A percentile compares a stretch with the other conserved stretches of the same genome.
phyloP scores from a whole-genome alignment of 2,329 filamentous ascomycete genomes.

The Nakataea oryzae region DNA sequence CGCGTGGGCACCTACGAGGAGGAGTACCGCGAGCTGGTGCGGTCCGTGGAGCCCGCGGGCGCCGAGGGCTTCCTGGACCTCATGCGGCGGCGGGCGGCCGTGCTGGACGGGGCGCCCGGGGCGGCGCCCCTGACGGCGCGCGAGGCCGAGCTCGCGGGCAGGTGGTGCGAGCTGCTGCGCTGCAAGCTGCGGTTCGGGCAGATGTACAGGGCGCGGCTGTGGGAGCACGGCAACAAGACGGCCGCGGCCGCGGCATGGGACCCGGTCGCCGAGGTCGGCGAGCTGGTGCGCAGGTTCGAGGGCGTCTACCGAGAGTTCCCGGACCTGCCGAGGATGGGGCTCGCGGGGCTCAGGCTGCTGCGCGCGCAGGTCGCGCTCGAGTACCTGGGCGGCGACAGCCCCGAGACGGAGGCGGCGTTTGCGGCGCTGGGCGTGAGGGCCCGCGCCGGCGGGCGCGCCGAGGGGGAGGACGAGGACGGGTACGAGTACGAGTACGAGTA shows the following conservation, averaged over 20 bases:
- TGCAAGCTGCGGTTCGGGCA: neutral
- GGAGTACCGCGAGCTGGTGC: neutral
- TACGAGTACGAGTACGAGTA: too few species aligned
- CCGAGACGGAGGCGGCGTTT: neutral
- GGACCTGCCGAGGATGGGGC: neutral
- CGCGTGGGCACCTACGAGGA: neutral
- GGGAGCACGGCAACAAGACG: neutral
- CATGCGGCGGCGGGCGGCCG: neutral
- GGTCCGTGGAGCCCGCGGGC: neutral
- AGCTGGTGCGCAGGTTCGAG: neutral
- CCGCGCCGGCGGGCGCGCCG: neutral
- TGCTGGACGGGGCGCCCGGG: neutral
- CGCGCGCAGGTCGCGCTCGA: slow-evolving; percentile 7
- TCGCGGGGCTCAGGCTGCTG: slow-evolving; percentile 4
- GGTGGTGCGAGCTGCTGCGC: neutral
- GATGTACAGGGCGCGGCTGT: neutral
- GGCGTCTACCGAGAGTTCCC: neutral
- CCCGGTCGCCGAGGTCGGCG: neutral
- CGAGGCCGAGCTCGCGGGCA: neutral
- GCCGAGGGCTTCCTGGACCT: neutral
- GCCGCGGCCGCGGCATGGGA: neutral
- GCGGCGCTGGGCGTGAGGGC: neutral
- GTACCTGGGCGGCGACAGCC: neutral
- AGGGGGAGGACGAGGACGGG: neutral
- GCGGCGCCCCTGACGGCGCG: neutral